A percentile compares a stretch with the other conserved stretches of the same genome.
phyloP scores from a whole-genome alignment of 495 filamentous ascomycete genomes.

The Penicillium malachiteum region DNA sequence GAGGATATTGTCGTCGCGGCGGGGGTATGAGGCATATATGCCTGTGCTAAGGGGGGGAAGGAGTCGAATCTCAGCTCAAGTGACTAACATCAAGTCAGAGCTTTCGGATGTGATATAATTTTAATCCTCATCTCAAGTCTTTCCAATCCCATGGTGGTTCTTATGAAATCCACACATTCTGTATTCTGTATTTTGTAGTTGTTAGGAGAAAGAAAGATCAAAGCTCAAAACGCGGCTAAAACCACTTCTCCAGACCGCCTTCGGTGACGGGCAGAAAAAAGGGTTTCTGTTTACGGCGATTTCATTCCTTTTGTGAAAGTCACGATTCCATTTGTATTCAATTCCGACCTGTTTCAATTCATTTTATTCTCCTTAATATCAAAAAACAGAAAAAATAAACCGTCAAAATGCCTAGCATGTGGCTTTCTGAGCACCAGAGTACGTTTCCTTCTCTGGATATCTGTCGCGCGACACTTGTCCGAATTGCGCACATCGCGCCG shows the following conservation, averaged over 20 bases:
- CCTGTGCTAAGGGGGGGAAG: background rate
- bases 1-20: constrained; percentile 56
- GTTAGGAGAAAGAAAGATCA: constrained; percentile 4
- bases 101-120: background rate
- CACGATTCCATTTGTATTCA: background rate
- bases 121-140: background rate
- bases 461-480: constrained; percentile 6
- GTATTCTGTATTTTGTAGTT: background rate
- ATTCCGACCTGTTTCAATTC: background rate
- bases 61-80: no score
- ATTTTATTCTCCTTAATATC: no score
- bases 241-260: constrained; percentile 12
- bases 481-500: background rate
- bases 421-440: constrained; percentile 97
- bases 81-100: constrained; percentile 6
- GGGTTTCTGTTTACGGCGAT: constrained; percentile 18
- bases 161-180: no score
- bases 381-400: background rate
- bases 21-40: constrained; percentile 17
- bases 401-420: constrained; percentile 69
- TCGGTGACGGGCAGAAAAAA: constrained; percentile 14
- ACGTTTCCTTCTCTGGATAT: constrained; percentile 28
- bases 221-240: constrained; percentile 12
- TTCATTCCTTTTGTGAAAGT: background rate
- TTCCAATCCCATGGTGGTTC: background rate